Evolutionary conservation across 768 basidiomycete species (phyloP), one percentile per base, ranked within the genome.

Genomic region (Lanmaoa pseudosensibilis): DNA sequence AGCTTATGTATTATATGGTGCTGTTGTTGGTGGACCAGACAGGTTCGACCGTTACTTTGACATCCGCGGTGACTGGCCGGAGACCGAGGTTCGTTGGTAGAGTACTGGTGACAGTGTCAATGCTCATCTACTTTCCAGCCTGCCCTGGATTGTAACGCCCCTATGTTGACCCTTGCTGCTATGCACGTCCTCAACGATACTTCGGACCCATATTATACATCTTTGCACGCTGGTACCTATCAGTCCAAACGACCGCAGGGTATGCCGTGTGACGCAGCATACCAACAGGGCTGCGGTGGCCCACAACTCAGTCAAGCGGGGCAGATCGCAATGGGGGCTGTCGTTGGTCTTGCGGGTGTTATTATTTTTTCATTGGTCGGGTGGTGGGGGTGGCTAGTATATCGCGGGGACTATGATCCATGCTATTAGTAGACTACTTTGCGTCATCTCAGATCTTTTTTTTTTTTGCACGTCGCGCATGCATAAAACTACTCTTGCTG

Each of bases 81-180:
- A 96, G 73, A 89, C 86, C 18, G 94, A 97, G 81, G 87, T 88
- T 60, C 32, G 74, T 56, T 33, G 25, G 15, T 40, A 16, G 27
- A 44, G 21, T n/a, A 32, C 15, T 23, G 8, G 10, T 36, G 13
- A 27, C 12, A 21, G 12, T 32, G 4, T 33, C 41, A 8, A 67
- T 13, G 16, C 52, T 65, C 21, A 67, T 34, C 19, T 46, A 21
- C 46, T 27, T 62, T 50, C 41, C 46, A 88, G 85, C 78, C 86
- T 50, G 90, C 88, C n/a, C 73, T 93, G 39, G 94, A 97, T 67
- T 94, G 94, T 70, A 92, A 90, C 61, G 92, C 93, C 1, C 92
- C 93, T 2, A 79, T 96, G 76, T 77, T 96, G n/a, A 88, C 92
- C 1, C 79, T 97, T 36, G 85, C 88, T 1, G 89, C 92, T 18